A percentile compares a stretch with the other conserved stretches of the same genome.
phyloP scores from a whole-genome alignment of 1,284 basidiomycete genomes.

The Leccinum insigne region DNA sequence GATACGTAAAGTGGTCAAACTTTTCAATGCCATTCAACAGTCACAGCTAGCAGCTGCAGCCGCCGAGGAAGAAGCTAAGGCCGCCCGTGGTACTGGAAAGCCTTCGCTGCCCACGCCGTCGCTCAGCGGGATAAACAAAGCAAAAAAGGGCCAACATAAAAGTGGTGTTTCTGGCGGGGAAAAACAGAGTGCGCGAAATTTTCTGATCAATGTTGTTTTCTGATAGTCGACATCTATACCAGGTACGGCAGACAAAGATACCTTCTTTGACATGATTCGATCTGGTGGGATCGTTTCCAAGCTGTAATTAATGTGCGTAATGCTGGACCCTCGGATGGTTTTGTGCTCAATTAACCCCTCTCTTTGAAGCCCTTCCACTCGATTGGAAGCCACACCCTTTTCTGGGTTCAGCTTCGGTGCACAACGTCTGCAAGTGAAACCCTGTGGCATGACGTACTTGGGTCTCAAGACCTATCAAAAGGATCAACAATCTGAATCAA shows the following conservation, averaged over 20 bases:
- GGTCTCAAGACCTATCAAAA: neutral
- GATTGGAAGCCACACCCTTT: neutral
- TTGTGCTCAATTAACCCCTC: neutral
- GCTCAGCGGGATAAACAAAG: slow-evolving; percentile 45
- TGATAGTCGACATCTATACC: slow-evolving; percentile 11
- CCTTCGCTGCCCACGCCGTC: slow-evolving; percentile 66
- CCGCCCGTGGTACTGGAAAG: slow-evolving; percentile 67
- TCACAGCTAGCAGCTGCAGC: slow-evolving; percentile 58
- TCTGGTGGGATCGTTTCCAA: slow-evolving; percentile 74
- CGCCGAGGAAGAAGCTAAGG: slow-evolving; percentile 57
- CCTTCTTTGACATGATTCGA: slow-evolving; percentile 78
- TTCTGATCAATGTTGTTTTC: neutral
- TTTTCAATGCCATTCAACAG: slow-evolving; percentile 83
- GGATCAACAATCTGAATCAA: neutral
- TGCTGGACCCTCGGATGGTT: neutral
- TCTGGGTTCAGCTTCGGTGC: neutral
- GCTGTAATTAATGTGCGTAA: slow-evolving; percentile 17
- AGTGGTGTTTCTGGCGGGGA: slow-evolving; percentile 51
- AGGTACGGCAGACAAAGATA: slow-evolving; percentile 63
- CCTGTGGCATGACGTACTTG: neutral
- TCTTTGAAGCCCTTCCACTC: neutral
- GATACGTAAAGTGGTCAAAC: slow-evolving; percentile 60
- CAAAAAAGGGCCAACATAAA: slow-evolving; percentile 54
- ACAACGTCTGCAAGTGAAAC: neutral
- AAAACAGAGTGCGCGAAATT: slow-evolving; percentile 50